Evolutionary conservation across 805 yeast genomes (phyloP).

Genomic region (Saccharomyces eubayanus): DNA sequence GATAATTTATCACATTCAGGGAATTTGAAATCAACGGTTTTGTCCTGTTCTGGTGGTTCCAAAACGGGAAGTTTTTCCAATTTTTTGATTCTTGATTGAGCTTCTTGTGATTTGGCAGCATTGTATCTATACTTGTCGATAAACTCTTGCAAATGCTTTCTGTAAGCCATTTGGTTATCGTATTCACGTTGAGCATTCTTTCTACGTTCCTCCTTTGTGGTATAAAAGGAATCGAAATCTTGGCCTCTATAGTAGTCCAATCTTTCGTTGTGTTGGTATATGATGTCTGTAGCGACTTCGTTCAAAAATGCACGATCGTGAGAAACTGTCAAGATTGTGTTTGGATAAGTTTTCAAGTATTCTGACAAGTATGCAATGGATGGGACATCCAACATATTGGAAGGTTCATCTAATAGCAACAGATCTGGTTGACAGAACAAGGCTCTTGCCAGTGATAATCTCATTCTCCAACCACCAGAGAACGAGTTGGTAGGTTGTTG

Average conservation of each 20-base stretch:
- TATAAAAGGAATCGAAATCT: constrained; percentile 85
- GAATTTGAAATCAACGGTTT: constrained; percentile 73
- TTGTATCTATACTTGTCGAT: constrained; percentile 95
- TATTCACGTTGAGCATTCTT: constrained; percentile 91
- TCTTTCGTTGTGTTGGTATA: constrained; percentile 95
- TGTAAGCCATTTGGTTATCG: constrained; percentile 92
- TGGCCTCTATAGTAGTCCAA: constrained; percentile 92
- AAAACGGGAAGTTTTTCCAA: constrained; percentile 87
- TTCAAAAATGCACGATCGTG: constrained; percentile 96
- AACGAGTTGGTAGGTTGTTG: constrained; percentile 75
- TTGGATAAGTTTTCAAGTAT: constrained; percentile 80
- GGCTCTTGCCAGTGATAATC: constrained; percentile 95
- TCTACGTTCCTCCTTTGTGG: constrained; percentile 90
- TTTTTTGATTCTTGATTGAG: constrained; percentile 95
- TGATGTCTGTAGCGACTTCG: constrained; percentile 97
- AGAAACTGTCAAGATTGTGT: constrained; percentile 91
- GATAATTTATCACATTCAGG: constrained; percentile 92
- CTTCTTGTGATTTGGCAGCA: constrained; percentile 96
- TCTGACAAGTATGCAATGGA: constrained; percentile 89
- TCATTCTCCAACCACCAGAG: constrained; percentile 99
- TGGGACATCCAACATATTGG: constrained; percentile 99
- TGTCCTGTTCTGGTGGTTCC: constrained; percentile 92
- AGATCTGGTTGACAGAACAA: constrained; percentile 95
- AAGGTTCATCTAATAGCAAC: constrained; percentile 92
- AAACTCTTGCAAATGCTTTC: constrained; percentile 87